A percentile compares a stretch with the other conserved stretches of the same genome.
Evolutionary conservation across 208 protist genomes (phyloP).

Genomic region (Leishmania gerbilli): DNA sequence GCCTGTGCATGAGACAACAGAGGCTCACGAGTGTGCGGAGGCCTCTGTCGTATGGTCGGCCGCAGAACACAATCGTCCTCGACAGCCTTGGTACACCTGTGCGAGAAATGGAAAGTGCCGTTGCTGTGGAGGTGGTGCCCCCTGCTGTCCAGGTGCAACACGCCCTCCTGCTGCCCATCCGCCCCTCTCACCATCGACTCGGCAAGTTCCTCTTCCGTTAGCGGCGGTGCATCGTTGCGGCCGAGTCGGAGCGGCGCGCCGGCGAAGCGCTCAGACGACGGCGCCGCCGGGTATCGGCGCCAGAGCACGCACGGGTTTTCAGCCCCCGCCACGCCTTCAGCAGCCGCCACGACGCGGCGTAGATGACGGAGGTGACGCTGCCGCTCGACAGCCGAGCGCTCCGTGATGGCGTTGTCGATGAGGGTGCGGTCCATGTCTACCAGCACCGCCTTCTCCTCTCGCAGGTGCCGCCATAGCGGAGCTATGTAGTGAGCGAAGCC

Average conservation of each 20-base stretch:
- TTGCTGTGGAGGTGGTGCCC: background rate
- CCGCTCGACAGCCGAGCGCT: slow-evolving; percentile 23
- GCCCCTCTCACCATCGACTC: background rate
- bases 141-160: background rate
- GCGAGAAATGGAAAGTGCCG: background rate
- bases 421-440: slow-evolving; percentile 89
- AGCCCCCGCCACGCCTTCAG: slow-evolving; percentile 5
- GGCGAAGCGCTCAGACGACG: slow-evolving; percentile 3
- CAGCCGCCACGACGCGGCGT: slow-evolving; percentile 9
- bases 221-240: slow-evolving; percentile 13
- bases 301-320: slow-evolving; percentile 25
- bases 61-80: slow-evolving; percentile 2
- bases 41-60: background rate
- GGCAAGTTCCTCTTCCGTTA: slow-evolving; percentile 21
- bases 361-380: slow-evolving; percentile 27
- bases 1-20: background rate
- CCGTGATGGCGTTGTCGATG: slow-evolving; percentile 75
- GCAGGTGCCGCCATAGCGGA: slow-evolving; percentile 60
- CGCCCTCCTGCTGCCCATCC: background rate
- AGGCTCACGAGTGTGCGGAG: background rate
- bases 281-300: background rate
- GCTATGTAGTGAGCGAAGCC: slow-evolving; percentile 66
- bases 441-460: slow-evolving; percentile 62
- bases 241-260: slow-evolving; percentile 5
- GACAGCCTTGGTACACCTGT: background rate